These are phyloP conservation scores for Stemphylium vesicarium DNA, from an alignment of 2,329 filamentous ascomycete species.

Conservation along the genomic window DNA sequence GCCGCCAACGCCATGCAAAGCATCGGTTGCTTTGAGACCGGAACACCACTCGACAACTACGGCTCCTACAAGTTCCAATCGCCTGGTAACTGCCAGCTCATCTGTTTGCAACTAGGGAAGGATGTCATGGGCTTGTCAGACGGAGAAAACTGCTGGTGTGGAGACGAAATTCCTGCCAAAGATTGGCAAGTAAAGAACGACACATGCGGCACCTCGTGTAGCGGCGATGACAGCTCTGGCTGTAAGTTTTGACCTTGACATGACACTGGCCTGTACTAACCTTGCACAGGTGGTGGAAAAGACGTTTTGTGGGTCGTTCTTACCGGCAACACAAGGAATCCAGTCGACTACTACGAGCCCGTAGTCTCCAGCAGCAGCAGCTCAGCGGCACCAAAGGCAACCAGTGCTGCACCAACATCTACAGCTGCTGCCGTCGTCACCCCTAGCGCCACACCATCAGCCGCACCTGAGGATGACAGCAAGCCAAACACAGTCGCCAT, in stretches of 20 bases:
- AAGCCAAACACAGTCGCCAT: slow-evolving; percentile 79
- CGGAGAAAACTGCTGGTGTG: slow-evolving; percentile 74
- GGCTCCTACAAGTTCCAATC: slow-evolving; percentile 61
- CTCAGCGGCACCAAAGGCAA: slow-evolving; percentile 19
- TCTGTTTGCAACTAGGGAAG: slow-evolving; percentile 56
- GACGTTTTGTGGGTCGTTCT: slow-evolving; percentile 59
- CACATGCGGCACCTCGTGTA: slow-evolving; percentile 70
- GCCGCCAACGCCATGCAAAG: slow-evolving; percentile 35
- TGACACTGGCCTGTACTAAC: slow-evolving; percentile 24
- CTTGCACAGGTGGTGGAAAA: slow-evolving; percentile 63
- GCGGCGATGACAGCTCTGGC: slow-evolving; percentile 61
- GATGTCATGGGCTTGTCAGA: slow-evolving; percentile 68
- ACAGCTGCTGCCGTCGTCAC: slow-evolving; percentile 21
- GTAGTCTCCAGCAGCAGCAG: slow-evolving; percentile 24
- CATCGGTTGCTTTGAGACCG: slow-evolving; percentile 61
- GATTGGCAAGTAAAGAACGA: slow-evolving; percentile 61
- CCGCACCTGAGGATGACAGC: slow-evolving; percentile 44
- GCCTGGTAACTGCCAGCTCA: slow-evolving; percentile 60
- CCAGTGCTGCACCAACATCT: slow-evolving; percentile 22
- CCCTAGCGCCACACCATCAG: slow-evolving; percentile 33
- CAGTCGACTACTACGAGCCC: slow-evolving; percentile 45
- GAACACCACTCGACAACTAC: slow-evolving; percentile 55
- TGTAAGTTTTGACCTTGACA: slow-evolving; percentile 62
- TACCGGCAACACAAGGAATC: slow-evolving; percentile 55
- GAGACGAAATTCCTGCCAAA: slow-evolving; percentile 68